Evolutionary conservation across 2,329 filamentous ascomycete genomes (phyloP).

Genomic region (Tolypocladium inflatum): DNA sequence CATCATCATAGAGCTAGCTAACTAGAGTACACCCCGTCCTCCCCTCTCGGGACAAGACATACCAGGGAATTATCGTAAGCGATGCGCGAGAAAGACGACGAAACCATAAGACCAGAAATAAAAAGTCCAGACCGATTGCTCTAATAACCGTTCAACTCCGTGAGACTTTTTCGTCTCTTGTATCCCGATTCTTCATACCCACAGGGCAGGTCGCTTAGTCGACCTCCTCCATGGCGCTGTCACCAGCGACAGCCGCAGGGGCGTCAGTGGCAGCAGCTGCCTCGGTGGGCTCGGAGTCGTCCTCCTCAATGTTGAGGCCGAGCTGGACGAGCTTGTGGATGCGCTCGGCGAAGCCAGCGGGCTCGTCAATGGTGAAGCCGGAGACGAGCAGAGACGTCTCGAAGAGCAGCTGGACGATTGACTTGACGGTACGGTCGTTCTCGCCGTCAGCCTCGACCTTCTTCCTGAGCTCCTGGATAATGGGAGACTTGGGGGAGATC

Average conservation of each 20-base stretch:
- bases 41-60: slow-evolving; percentile 11
- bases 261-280: slow-evolving; percentile 53
- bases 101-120: slow-evolving; percentile 17
- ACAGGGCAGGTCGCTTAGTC: slow-evolving; percentile 55
- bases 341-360: slow-evolving; percentile 93
- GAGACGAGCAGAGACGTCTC: slow-evolving; percentile 98
- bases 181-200: slow-evolving; percentile 22
- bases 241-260: slow-evolving; percentile 52
- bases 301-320: slow-evolving; percentile 93
- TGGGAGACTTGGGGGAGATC: slow-evolving; percentile 97
- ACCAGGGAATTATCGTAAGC: slow-evolving; percentile 25
- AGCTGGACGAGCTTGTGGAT: slow-evolving; percentile 99
- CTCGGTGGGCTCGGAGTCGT: slow-evolving; percentile 56
- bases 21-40: slow-evolving; percentile 28
- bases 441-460: slow-evolving; percentile 97
- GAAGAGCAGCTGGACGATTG: slow-evolving; percentile 95
- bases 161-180: slow-evolving; percentile 27
- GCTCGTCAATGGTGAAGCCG: slow-evolving; percentile 99
- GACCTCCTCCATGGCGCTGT: slow-evolving; percentile 99
- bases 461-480: slow-evolving; percentile 98
- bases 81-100: slow-evolving; percentile 15
- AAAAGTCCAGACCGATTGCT: slow-evolving; percentile 23
- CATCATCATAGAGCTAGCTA: slow-evolving; percentile 28
- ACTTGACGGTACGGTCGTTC: slow-evolving; percentile 99
- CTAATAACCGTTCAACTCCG: slow-evolving; percentile 31